Percentiles rank a stretch among this genome's conserved stretches.
Evolutionary conservation across 257 asterid genomes (phyloP).

Genomic region (Catharanthus roseus): DNA sequence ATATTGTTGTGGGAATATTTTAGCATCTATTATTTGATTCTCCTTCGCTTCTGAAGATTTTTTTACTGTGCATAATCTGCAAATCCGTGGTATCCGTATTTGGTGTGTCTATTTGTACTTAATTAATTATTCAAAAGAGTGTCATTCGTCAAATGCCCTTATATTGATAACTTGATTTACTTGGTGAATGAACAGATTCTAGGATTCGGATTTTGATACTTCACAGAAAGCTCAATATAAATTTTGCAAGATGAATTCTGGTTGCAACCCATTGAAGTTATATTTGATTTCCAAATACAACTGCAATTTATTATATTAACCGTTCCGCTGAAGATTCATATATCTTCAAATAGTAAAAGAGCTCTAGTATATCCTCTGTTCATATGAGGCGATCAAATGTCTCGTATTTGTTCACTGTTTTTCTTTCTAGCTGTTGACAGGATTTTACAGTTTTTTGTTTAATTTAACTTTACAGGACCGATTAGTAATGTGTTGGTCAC

Average conservation of each 20-base stretch:
- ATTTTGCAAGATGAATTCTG: background rate
- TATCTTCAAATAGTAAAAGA: background rate
- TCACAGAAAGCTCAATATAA: background rate
- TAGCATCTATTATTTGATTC: background rate
- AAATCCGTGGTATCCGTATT: background rate
- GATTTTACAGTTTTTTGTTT: constrained; percentile 2
- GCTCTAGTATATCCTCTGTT: background rate
- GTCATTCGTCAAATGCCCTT: background rate
- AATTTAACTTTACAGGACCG: constrained; percentile 48
- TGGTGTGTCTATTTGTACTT: background rate
- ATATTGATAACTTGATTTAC: background rate
- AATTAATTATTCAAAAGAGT: background rate
- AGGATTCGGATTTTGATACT: background rate
- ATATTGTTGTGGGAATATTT: background rate
- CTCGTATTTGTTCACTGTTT: background rate
- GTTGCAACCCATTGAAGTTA: background rate
- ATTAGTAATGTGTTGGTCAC: constrained; percentile 60
- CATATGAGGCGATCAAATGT: background rate
- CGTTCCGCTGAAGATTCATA: background rate
- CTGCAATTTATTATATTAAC: background rate
- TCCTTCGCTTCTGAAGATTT: background rate
- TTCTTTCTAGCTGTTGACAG: constrained; percentile 1
- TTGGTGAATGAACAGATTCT: background rate
- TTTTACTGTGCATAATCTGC: background rate
- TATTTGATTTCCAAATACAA: background rate